phyloP scores from a whole-genome alignment of 345 rosid genomes.

The Populus ilicifolia region DNA sequence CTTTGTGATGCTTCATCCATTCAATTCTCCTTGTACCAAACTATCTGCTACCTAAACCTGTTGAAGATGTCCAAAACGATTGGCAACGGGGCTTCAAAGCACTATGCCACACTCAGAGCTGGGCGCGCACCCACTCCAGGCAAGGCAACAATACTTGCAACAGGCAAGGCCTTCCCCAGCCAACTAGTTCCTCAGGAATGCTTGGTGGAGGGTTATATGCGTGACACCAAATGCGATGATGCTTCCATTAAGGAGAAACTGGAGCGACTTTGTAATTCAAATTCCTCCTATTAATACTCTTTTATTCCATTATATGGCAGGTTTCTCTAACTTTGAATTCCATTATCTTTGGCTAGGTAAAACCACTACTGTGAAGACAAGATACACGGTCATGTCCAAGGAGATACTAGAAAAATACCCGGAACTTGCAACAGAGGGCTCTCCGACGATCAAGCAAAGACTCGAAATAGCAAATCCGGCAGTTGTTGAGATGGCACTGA shows the following conservation, averaged over 20 bases:
- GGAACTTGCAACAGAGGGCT: constrained; percentile 74
- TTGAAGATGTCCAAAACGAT: constrained; percentile 40
- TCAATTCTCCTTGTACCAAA: constrained; percentile 3
- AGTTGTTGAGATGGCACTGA: constrained; percentile 74
- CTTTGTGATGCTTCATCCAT: background rate
- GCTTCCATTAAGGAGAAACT: constrained; percentile 68
- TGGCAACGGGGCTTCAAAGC: constrained; percentile 27
- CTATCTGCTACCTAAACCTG: constrained; percentile 13
- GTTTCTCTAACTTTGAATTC: background rate
- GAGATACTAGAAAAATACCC: constrained; percentile 81
- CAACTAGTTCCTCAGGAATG: constrained; percentile 77
- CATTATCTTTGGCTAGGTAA: constrained; percentile 52
- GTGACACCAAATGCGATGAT: constrained; percentile 82
- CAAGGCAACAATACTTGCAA: constrained; percentile 84
- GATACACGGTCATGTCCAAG: constrained; percentile 81
- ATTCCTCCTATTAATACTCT: background rate
- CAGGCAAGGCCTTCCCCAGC: constrained; percentile 86
- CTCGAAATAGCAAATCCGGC: constrained; percentile 88
- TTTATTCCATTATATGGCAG: background rate
- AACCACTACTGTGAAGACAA: constrained; percentile 88
- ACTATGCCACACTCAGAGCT: constrained; percentile 8
- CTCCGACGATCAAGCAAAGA: constrained; percentile 74
- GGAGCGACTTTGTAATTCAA: constrained; percentile 70
- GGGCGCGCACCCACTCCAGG: constrained; percentile 59
- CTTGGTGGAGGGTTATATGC: constrained; percentile 81